Evolutionary conservation across 2,329 filamentous ascomycete genomes (phyloP), one percentile per base, ranked within the genome.

Genomic region (Aureobasidium lini): DNA sequence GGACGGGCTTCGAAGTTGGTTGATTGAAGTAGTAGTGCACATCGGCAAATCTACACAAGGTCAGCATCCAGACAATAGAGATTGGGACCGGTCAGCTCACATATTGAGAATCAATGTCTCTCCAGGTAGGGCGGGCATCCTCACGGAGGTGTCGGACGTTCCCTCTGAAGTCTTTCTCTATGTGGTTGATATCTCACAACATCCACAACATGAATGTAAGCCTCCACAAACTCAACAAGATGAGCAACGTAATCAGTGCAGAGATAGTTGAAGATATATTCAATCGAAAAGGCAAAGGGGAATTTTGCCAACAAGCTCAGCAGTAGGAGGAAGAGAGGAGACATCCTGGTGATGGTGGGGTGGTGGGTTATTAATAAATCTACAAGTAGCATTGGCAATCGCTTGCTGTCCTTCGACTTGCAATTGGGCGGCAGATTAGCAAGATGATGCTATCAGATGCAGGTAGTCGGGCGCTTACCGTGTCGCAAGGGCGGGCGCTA

Each of bases 21-120:
- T 84, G 80, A 29, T 82, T 81, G 73, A 91, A 90, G 73, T 85
- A 90, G 73, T 91, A 92, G 71, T 92, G 89, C 57, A 91, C 71
- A 68, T 93, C 89, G 63, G 83, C 87, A 68, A 89, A 91, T 67
- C 88, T 92, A 63, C n/a, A 9, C 10, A 31, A 13, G 10, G 34
- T 62, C 18, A 64, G 61, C 8, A n/a, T 3, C 4, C 5, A 13
- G 3, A 18, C 6, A 37, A 15, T 6, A 5, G 53, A 5, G 11
- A 36, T 16, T 36, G 8, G 6, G 6, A 6, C 31, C 11, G 9
- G 11, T 46, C 48, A 49, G 68, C 76, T 67, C 65, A 79, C 77
- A 80, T 72, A 10, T 77, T 79, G 58, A 74, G 68, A 43, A 79
- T 66, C 28, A 76, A 72, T 57, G 74, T 74, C 62, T 80, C 77